Conservation (phyloP, 257 asterid genomes). For the Nicotiana attenuata region DNA sequence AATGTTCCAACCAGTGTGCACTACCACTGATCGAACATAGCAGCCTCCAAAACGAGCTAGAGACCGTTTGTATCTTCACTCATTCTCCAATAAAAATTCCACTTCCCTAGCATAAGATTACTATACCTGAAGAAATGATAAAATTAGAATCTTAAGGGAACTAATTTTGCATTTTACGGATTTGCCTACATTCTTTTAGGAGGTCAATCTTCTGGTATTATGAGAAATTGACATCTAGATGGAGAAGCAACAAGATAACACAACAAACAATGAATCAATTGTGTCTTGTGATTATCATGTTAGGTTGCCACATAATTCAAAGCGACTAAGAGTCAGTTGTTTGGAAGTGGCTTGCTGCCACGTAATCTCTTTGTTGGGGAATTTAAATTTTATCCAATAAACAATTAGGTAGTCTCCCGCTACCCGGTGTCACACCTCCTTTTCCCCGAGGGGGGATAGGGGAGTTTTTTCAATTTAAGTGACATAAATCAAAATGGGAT, state of each 20-base stretch:
- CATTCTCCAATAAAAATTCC: neutral
- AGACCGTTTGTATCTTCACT: neutral
- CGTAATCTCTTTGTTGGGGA: too few species aligned
- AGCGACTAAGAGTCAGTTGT: too few species aligned
- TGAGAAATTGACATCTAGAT: neutral
- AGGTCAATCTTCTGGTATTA: neutral
- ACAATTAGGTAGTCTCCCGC: too few species aligned
- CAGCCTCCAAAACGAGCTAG: neutral
- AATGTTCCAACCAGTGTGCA: neutral
- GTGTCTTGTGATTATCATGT: too few species aligned
- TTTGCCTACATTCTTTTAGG: neutral
- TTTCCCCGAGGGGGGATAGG: too few species aligned
- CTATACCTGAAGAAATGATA: neutral
- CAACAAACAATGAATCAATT: neutral
- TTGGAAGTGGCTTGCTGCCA: too few species aligned
- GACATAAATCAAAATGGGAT: too few species aligned
- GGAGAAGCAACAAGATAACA: neutral
- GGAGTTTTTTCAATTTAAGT: too few species aligned
- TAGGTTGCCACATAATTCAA: too few species aligned
- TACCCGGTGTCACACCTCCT: too few species aligned
- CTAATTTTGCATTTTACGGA: neutral
- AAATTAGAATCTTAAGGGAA: neutral
- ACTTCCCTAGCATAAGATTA: neutral
- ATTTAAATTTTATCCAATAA: too few species aligned
- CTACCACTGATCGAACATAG: neutral